phyloP scores from a whole-genome alignment of 192 early-diverging fungal genomes.

The Podila epicladia region DNA sequence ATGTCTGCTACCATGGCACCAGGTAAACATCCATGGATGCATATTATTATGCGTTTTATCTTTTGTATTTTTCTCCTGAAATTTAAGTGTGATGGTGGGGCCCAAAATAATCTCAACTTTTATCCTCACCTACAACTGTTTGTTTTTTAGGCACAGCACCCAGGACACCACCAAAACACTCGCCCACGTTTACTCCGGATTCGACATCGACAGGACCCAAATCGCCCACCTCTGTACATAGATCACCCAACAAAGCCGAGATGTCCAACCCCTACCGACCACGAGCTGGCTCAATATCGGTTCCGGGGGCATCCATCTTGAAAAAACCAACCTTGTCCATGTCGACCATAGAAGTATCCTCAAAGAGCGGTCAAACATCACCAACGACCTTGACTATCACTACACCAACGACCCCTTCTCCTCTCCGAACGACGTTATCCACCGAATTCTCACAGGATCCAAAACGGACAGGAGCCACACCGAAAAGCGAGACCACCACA shows the following conservation, averaged over 20 bases:
- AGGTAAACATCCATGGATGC: background rate
- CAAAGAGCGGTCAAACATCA: background rate
- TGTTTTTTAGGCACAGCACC: background rate
- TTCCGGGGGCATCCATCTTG: background rate
- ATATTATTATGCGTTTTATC: background rate
- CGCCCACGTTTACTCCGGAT: background rate
- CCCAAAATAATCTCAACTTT: too few species aligned
- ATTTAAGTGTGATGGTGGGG: too few species aligned
- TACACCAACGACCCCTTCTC: conserved; percentile 9
- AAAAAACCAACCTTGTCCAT: background rate
- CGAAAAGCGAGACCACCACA: background rate
- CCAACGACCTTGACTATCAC: background rate
- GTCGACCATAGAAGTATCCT: background rate
- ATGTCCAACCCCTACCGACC: background rate
- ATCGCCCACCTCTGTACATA: background rate
- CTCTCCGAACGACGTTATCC: conserved; percentile 11
- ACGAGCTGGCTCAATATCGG: conserved; percentile 2
- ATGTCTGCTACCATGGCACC: background rate
- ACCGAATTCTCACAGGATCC: background rate
- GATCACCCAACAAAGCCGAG: background rate
- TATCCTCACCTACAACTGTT: background rate
- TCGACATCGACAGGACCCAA: background rate
- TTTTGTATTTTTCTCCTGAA: background rate
- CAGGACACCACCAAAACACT: background rate
- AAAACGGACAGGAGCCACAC: background rate